Base-by-base conservation (phyloP, 805 yeast species). In the Dipodascus geniculatus region DNA sequence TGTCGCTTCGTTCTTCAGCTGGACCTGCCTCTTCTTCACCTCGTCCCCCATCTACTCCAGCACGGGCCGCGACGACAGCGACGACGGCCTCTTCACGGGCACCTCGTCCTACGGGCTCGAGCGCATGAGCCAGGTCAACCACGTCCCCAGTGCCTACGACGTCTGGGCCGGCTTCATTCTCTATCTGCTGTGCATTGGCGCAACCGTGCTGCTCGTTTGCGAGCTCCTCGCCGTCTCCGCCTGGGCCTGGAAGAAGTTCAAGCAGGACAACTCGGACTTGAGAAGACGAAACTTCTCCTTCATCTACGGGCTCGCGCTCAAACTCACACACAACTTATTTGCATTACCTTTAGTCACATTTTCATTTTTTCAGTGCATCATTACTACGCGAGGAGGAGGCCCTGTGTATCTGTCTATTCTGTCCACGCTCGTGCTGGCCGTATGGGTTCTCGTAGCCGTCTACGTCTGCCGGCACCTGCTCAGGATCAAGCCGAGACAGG, bases 1-100 rank as follows among this genome's bases (percentile, higher is more conserved):
- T 0, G 63, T 78, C 14, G 64, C 80, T 49, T 69, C 79, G 2
- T 66, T 73, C 16, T 60, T 78, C 19, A 65, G 78, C 17, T 82
- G 87, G 87, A 68, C 76, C 47, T 77, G 81, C 1, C 65, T 83
- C n/a, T 63, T 80, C 54, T 67, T 68, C 51, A 59, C 60, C 22
- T 56, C 53, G 51, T 57, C 53, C 57, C 53, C 57, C 52, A 56
- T 54, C 19, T 24, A 16, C 50, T 23, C 50, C 55, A 24, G 50
- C 19, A 19, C 51, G 22, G 47, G 53, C 42, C 44, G 52, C 23
- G 11, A 49, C 50, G 19, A 33, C 14, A 56, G 53, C 35, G 52
- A 54, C 33, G 23, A 54, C 33, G 53, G 58, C 48, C 49, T 42
- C 3, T 22, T 51, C 19, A 16, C 24, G n/a, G 57, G 57, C 38